Base-by-base conservation (phyloP, 2,329 filamentous ascomycete species). In the Sporothrix mexicana region DNA sequence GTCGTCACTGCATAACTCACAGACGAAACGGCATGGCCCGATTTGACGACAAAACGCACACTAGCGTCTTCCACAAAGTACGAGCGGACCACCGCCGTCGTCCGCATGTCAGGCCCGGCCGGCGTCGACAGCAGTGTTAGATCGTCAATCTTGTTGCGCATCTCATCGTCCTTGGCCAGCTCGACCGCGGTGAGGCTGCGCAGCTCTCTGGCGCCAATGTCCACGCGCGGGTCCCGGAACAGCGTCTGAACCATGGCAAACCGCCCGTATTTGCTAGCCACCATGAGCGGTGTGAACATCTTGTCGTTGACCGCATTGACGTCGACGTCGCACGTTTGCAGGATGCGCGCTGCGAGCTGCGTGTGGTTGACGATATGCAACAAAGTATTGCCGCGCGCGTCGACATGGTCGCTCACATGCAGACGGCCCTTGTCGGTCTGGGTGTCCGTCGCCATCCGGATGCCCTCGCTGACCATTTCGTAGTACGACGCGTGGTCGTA, bases 11-110 rank as follows among this genome's bases (percentile, higher is more conserved):
- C 97, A 79, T 96, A 97, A 72, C 91, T 95, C 71, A 92, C 90
- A 75, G 91, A 89, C 30, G 89, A 87, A n/a, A 92, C 93, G 0
- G 94, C 94, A 1, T 93, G 94, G 13, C 94, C 96, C 1, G 95
- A 98, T 80, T 99, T 99, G 74, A 99, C 85, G 17, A 99, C 94
- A 66, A 98, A 90, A 55, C 96, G 91, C 69, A 98, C 92, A 0
- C 93, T 97, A 10, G 93, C 95, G 82, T 99, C 96, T 82, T 99
- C 96, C 12, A 99, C 95, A 78, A 99, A 98, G 82, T 97, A 98
- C 0, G 95, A 96, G 73, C 96, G 89, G 0, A 99, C 96, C 0
- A 98, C 95, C 1, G 94, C 94, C 0, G 96, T 98, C 25, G 95
- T 95, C 30, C 95, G 90, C 3, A 92, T 92, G 76, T 97, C 94